Evolutionary conservation across 2,329 filamentous ascomycete species (phyloP).

Genomic region (Gnomoniopsis smithogilvyi): DNA sequence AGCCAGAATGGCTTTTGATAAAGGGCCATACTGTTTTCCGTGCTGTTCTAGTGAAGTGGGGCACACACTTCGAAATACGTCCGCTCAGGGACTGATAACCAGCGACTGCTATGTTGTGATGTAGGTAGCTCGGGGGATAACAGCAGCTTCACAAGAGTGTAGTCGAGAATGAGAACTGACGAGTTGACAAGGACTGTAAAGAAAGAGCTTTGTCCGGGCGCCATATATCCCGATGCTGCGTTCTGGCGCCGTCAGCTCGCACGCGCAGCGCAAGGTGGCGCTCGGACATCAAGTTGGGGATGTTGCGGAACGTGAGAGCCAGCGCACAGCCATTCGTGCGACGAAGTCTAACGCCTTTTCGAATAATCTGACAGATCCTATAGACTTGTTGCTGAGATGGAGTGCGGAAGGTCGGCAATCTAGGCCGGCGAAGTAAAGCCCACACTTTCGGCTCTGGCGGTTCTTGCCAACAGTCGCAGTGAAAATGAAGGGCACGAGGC

Average conservation of each 20-base stretch:
- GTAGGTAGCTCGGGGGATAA: background rate
- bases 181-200: background rate
- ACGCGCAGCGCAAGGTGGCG: background rate
- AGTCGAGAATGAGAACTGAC: background rate
- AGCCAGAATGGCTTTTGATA: background rate
- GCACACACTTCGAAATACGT: no score
- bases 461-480: background rate
- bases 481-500: background rate
- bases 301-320: constrained; percentile 1
- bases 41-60: background rate
- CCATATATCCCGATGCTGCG: no score
- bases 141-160: background rate
- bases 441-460: background rate
- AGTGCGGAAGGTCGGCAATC: background rate
- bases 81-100: no score
- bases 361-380: background rate
- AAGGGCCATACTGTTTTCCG: background rate
- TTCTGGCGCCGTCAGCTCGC: background rate
- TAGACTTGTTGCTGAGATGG: background rate
- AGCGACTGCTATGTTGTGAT: no score
- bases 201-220: background rate
- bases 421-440: background rate
- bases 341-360: background rate
- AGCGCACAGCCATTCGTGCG: background rate
- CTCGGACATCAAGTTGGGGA: constrained; percentile 16